Percentiles rank a stretch among this genome's conserved stretches.
phyloP scores from a whole-genome alignment of 164 flowering plant genomes.

The Tinospora cordifolia region DNA sequence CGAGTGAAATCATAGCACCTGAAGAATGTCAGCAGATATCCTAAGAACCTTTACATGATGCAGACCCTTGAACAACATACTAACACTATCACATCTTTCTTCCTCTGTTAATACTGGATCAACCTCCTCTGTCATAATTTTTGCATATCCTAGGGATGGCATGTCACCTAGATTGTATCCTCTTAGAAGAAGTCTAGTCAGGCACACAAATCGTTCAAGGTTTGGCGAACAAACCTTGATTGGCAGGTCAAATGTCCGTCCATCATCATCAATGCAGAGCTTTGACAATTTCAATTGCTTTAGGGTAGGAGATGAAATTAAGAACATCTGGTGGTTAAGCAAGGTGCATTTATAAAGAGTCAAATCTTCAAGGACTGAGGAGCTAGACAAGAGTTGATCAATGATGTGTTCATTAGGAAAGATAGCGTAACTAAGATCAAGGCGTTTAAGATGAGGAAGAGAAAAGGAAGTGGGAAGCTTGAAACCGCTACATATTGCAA shows the following conservation, averaged over 20 bases:
- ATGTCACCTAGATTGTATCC: not conserved
- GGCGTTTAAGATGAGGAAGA: conserved; percentile 7
- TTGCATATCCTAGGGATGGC: not conserved
- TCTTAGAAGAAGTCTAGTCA: not conserved
- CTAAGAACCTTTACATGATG: not conserved
- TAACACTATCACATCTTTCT: not conserved
- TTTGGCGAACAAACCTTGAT: not conserved
- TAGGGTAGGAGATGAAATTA: conserved; percentile 1
- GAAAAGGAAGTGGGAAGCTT: conserved; percentile 2
- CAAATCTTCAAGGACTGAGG: conserved; percentile 6
- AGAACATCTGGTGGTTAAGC: not conserved
- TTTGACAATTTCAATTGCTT: not conserved
- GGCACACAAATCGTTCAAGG: not conserved
- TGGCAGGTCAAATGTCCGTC: not conserved
- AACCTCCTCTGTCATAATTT: not conserved
- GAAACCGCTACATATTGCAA: not conserved
- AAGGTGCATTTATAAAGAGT: not conserved
- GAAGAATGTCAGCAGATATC: not conserved
- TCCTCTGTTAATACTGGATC: too few species aligned
- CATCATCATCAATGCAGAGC: too few species aligned
- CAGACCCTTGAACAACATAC: not conserved
- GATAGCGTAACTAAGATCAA: not conserved
- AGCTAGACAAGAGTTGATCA: conserved; percentile 3
- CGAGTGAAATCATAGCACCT: not conserved
- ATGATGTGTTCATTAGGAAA: not conserved